Evolutionary conservation across 2,329 filamentous ascomycete genomes (phyloP).

Genomic region (Penicillium sp.): DNA sequence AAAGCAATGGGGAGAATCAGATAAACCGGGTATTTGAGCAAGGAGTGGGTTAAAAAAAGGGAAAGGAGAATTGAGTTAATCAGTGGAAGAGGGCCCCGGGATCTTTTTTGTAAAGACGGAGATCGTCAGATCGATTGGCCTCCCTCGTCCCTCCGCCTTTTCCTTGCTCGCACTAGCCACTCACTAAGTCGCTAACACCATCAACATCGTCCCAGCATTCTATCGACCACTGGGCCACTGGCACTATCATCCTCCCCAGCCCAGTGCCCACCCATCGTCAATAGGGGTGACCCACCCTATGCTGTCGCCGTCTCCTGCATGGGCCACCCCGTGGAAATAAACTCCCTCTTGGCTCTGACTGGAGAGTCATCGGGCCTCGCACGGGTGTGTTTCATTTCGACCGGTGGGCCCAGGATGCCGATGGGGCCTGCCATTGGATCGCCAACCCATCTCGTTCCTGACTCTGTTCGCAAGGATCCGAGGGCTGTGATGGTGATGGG

Average conservation of each 20-base stretch:
- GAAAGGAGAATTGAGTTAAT: neutral
- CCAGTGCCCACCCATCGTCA: conserved; percentile 12
- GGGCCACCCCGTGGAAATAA: conserved; percentile 1
- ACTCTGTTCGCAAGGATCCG: neutral
- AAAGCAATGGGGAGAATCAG: neutral
- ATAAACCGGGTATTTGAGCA: neutral
- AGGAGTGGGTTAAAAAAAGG: neutral
- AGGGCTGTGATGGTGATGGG: neutral
- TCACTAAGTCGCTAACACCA: neutral
- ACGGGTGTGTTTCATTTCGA: conserved; percentile 22
- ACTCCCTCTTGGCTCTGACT: conserved; percentile 10
- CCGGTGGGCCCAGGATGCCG: conserved; percentile 11
- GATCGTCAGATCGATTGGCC: conserved; percentile 1
- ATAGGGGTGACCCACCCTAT: conserved; percentile 18
- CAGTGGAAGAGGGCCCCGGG: neutral
- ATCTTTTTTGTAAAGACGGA: conserved; percentile 8
- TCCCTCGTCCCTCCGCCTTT: neutral
- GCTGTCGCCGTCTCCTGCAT: conserved; percentile 2
- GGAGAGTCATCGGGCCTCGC: conserved; percentile 3
- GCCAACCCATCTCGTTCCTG: neutral
- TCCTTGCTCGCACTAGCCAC: neutral
- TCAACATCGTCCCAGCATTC: neutral
- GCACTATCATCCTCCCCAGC: neutral
- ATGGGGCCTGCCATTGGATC: conserved; percentile 8
- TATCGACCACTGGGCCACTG: neutral